Percentiles rank a stretch among this genome's conserved stretches.
Evolutionary conservation across 768 basidiomycete genomes (phyloP).

Genomic region (Hygrocybe punicea): DNA sequence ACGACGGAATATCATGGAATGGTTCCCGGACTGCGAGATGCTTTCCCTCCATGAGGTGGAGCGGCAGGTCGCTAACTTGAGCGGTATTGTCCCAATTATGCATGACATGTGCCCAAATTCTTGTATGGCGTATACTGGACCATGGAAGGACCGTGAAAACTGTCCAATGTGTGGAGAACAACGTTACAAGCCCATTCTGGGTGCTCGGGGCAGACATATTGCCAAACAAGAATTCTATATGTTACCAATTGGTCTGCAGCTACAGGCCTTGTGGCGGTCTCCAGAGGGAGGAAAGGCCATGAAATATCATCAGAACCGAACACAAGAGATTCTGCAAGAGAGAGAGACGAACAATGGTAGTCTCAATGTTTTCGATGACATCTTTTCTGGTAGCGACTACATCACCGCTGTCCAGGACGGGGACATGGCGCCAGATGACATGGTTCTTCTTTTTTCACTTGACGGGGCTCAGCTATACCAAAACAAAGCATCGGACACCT

Average conservation of each 20-base stretch:
- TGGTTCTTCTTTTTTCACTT: slow-evolving; percentile 35
- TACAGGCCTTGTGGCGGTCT: slow-evolving; percentile 35
- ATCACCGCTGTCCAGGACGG: slow-evolving; percentile 19
- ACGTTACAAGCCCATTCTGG: slow-evolving; percentile 20
- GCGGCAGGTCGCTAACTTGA: slow-evolving; percentile 23
- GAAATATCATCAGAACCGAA: slow-evolving; percentile 24
- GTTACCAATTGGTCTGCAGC: slow-evolving; percentile 37
- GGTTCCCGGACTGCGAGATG: slow-evolving; percentile 25
- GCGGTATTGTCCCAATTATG: slow-evolving; percentile 32
- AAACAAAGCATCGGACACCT: slow-evolving; percentile 33
- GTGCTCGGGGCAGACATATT: slow-evolving; percentile 9
- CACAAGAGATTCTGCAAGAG: slow-evolving; percentile 20
- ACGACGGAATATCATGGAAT: slow-evolving; percentile 16
- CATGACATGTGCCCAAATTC: slow-evolving; percentile 43
- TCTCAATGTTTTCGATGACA: slow-evolving; percentile 24
- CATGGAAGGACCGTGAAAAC: background rate
- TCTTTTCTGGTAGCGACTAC: slow-evolving; percentile 30
- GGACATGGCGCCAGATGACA: too few species aligned
- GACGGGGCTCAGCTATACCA: slow-evolving; percentile 43
- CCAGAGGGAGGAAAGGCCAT: slow-evolving; percentile 25
- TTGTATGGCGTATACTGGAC: slow-evolving; percentile 24
- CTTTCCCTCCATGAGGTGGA: slow-evolving; percentile 30
- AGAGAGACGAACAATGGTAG: slow-evolving; percentile 1
- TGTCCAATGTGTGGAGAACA: slow-evolving; percentile 27
- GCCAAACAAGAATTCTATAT: slow-evolving; percentile 34